These are phyloP conservation scores for Cryptomeria japonica DNA, from an alignment of 75 land plant genomes.

Conservation along the genomic window DNA sequence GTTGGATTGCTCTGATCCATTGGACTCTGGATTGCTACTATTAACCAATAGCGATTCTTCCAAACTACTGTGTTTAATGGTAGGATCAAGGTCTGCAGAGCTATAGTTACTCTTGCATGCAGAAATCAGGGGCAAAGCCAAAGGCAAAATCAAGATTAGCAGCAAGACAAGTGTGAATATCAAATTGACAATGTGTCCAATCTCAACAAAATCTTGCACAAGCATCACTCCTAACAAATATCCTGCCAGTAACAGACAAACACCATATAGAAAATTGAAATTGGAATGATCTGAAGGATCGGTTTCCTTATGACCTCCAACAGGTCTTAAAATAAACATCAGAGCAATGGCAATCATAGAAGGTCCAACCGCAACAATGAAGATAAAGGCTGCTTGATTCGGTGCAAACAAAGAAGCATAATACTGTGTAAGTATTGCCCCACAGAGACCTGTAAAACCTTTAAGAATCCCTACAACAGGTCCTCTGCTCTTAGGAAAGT, in stretches of 20 bases:
- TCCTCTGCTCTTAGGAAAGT: conserved; percentile 48
- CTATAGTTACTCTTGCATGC: not conserved
- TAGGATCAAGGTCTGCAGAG: not conserved
- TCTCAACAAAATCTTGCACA: conserved; percentile 28
- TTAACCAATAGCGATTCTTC: not conserved
- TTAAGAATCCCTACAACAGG: conserved; percentile 52
- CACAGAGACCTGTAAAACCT: conserved; percentile 51
- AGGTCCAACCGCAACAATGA: conserved; percentile 50
- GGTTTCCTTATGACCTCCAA: conserved; percentile 17
- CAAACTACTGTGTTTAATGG: not conserved
- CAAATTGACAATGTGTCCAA: conserved; percentile 6
- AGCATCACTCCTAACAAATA: conserved; percentile 42
- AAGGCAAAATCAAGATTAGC: conserved; percentile 28
- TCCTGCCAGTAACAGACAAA: conserved; percentile 38
- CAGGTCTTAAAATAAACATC: conserved; percentile 43
- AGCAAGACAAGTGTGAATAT: conserved; percentile 31
- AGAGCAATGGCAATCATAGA: conserved; percentile 29
- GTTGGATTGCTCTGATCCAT: not conserved
- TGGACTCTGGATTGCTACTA: not conserved
- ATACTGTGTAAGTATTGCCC: conserved; percentile 45
- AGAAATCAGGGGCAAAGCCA: conserved; percentile 17
- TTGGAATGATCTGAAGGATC: conserved; percentile 13
- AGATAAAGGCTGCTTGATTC: conserved; percentile 42
- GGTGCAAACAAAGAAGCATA: conserved; percentile 47
- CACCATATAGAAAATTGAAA: conserved; percentile 43